A percentile compares a stretch with the other conserved stretches of the same genome.
Evolutionary conservation across 768 basidiomycete species (phyloP).

Genomic region (Clitopilus hobsonii): DNA sequence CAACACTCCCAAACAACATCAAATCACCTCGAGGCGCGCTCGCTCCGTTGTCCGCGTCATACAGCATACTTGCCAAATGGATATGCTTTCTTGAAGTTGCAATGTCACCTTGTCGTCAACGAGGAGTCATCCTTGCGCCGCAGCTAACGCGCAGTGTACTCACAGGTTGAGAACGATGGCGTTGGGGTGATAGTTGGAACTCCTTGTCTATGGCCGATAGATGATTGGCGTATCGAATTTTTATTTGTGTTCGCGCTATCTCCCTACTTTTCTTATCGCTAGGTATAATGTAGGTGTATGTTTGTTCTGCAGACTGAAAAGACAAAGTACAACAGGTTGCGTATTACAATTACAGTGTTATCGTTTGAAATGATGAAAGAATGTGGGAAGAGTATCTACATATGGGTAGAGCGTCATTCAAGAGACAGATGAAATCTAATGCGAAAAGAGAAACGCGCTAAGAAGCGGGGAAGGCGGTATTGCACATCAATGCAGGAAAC

Average conservation of each 20-base stretch:
- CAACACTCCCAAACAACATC: constrained; percentile 1
- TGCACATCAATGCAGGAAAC: background rate
- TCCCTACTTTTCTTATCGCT: background rate
- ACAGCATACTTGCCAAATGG: background rate
- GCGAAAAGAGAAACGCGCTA: background rate
- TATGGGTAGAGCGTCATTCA: background rate
- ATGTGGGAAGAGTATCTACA: background rate
- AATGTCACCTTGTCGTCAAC: background rate
- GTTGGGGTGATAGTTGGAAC: too few relatives aligned
- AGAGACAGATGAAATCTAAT: background rate
- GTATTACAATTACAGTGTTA: background rate
- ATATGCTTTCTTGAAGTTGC: background rate
- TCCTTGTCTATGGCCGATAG: too few relatives aligned
- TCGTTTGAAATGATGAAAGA: background rate
- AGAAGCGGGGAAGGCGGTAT: background rate
- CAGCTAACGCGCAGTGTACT: background rate
- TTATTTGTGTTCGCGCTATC: background rate
- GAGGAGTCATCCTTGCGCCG: background rate
- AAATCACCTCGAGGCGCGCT: background rate
- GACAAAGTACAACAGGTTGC: background rate
- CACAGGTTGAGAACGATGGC: too few relatives aligned
- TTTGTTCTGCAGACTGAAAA: background rate
- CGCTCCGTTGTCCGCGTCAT: background rate
- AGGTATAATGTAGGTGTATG: background rate
- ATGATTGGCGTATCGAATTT: background rate